phyloP scores from a whole-genome alignment of 1,284 basidiomycete species.

The Microbotryum intermedium region DNA sequence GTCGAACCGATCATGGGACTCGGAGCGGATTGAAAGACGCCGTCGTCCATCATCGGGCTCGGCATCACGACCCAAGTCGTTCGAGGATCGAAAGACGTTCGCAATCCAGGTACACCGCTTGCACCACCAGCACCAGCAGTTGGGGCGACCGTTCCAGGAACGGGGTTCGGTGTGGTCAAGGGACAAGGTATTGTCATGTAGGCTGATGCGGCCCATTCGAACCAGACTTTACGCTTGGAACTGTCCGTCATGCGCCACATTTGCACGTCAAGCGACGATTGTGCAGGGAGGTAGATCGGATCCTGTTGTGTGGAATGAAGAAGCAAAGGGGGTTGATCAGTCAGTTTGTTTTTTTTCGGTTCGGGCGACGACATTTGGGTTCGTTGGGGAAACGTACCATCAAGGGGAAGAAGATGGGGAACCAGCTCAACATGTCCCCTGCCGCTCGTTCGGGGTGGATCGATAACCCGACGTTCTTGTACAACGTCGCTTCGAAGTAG shows the following conservation, averaged over 20 bases:
- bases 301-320: constrained; percentile 48
- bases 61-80: background rate
- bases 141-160: constrained; percentile 4
- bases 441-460: constrained; percentile 87
- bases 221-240: constrained; percentile 75
- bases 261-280: constrained; percentile 83
- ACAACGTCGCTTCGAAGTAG: constrained; percentile 93
- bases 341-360: background rate
- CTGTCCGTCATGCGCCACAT: constrained; percentile 86
- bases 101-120: background rate
- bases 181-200: constrained; percentile 52
- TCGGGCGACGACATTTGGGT: no score
- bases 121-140: constrained; percentile 12
- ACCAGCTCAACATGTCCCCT: constrained; percentile 98
- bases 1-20: constrained; percentile 16
- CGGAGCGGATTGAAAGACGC: constrained; percentile 24
- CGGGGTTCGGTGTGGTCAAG: background rate
- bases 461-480: constrained; percentile 77
- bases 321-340: background rate
- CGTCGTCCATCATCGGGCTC: constrained; percentile 8
- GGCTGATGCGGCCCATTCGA: constrained; percentile 94
- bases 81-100: background rate
- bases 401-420: constrained; percentile 88
- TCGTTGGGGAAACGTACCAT: constrained; percentile 57
- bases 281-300: constrained; percentile 83